Base-by-base conservation (phyloP, 1,139 yeast species). In the Lodderomyces oxycetoniae region DNA sequence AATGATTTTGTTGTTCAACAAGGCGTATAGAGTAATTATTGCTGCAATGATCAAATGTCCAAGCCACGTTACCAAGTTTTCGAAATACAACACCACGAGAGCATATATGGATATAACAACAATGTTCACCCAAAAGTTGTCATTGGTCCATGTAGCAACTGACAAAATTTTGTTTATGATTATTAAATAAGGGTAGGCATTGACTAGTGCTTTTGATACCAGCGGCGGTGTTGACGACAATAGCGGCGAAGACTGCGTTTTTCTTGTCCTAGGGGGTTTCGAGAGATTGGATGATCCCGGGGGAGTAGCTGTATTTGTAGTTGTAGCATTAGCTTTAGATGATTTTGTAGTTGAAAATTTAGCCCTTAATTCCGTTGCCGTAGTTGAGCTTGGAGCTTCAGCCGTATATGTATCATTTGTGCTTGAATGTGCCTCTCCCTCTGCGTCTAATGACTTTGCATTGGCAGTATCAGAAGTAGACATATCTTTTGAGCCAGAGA, bases 131-230 rank as follows among this genome's bases (percentile, higher is more conserved):
- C 93, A 87, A 31, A 74, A 69, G 55, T 87, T 94, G 28, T 83
- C 89, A 41, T 81, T 80, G 2, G 96, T 86, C 98, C 98, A 91
- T 0, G 97, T 89, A 20, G 85, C 58, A 21, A 89, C 68, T 24
- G 88, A 77, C 36, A 88, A 63, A 5, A 74, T 42, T 46, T 79
- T 78, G 55, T 88, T 87, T 8, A 79, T 76, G 4, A 85, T 72
- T 29, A 84, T 67, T 32, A 89, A 65, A 50, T 86, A 84, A 3
- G 96, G 96, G 53, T 89, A 88, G 6, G 95, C 77, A 43, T 77
- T 74, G 33, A 88, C 75, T 36, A 89, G 67, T 4, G 94, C 85
- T 48, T 84, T 84, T 20, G 95, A 81, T 10, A 89, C 89, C 0
- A 89, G 77, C 3, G 96, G 94, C 1, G 98, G 97, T 0, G 98